Evolutionary conservation across 192 early-diverging fungal species (phyloP).

Genomic region (Backusella westeae): DNA sequence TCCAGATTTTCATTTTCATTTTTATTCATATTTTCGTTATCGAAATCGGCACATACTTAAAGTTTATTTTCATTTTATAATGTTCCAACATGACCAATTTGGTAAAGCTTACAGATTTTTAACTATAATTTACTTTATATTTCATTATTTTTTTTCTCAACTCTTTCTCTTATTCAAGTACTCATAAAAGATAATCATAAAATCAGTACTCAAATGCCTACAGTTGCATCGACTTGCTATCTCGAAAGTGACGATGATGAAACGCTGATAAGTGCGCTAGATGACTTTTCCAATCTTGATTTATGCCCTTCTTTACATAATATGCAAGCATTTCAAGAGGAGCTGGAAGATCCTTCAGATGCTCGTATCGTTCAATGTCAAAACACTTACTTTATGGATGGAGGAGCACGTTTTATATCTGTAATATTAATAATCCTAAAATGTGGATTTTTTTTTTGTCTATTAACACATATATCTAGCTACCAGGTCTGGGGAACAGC

Average conservation of each 20-base stretch:
- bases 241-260: constrained; percentile 10
- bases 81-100: not conserved
- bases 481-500: constrained; percentile 32
- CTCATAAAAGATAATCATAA: not conserved
- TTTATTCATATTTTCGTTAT: not conserved
- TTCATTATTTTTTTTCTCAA: not conserved
- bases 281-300: constrained; percentile 1
- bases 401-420: constrained; percentile 35
- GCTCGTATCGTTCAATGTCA: constrained; percentile 23
- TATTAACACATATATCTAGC: not conserved
- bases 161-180: not conserved
- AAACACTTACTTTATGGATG: constrained; percentile 41
- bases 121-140: not conserved
- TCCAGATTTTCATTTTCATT: not conserved
- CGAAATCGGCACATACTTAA: not conserved
- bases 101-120: not conserved
- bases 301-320: not conserved
- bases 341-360: constrained; percentile 21
- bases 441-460: not conserved
- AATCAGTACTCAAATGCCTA: not conserved
- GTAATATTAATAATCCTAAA: constrained; percentile 10
- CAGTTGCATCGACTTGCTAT: not conserved
- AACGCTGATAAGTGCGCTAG: not conserved
- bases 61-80: not conserved
- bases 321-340: constrained; percentile 7